Percentiles rank a stretch among this genome's conserved stretches.
phyloP scores from a whole-genome alignment of 1,139 yeast species.

The Yamadazyma spencermartinsiae region DNA sequence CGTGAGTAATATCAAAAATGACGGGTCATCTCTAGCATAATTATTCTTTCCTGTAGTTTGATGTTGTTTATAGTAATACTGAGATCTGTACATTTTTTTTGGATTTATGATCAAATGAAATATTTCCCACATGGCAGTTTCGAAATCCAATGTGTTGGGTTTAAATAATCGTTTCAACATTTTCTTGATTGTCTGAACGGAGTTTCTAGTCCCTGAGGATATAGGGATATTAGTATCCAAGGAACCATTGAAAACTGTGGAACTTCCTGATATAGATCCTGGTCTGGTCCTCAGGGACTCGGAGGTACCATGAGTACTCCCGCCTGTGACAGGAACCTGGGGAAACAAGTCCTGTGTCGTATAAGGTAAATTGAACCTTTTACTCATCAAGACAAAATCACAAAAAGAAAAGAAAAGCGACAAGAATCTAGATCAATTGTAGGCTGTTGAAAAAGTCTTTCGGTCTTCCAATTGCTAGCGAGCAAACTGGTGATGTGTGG shows the following conservation, averaged over 20 bases:
- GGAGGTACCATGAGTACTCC: constrained; percentile 13
- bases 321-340: constrained; percentile 15
- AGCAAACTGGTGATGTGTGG: background rate
- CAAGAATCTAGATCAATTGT: background rate
- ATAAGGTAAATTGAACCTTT: constrained; percentile 36
- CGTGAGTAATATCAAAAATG: constrained; percentile 73
- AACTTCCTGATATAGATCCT: constrained; percentile 24
- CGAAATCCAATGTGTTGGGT: constrained; percentile 85
- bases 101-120: constrained; percentile 73
- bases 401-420: background rate
- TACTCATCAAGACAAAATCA: constrained; percentile 21
- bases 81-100: constrained; percentile 75
- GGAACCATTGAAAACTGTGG: constrained; percentile 23
- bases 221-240: constrained; percentile 1
- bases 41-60: constrained; percentile 26
- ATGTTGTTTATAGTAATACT: constrained; percentile 65
- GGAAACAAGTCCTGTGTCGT: constrained; percentile 42
- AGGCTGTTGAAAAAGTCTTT: too few species aligned
- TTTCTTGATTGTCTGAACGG: constrained; percentile 21
- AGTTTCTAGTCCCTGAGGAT: background rate
- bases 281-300: constrained; percentile 13
- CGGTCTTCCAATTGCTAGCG: background rate
- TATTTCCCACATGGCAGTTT: constrained; percentile 92
- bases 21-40: constrained; percentile 91
- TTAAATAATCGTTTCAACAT: constrained; percentile 52